These are phyloP conservation scores for Fomitopsis pulvina DNA, from an alignment of 768 basidiomycete genomes.

Conservation along the genomic window DNA sequence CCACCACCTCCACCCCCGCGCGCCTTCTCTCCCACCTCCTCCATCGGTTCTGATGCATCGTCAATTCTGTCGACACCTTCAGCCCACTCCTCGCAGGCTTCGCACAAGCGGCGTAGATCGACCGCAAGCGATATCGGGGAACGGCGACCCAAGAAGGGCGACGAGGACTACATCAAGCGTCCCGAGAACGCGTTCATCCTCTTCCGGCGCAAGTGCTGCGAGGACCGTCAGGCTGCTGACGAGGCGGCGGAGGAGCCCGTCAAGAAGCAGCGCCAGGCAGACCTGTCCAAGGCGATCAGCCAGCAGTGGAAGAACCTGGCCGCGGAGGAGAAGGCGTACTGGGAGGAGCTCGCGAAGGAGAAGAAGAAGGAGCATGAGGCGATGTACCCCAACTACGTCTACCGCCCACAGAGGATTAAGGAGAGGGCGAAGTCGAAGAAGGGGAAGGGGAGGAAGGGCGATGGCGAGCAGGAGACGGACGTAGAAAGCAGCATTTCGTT, in stretches of 20 bases:
- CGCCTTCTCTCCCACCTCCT: conserved; percentile 32
- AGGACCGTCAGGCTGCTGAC: conserved; percentile 57
- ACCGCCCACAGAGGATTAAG: conserved; percentile 61
- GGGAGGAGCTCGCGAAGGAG: conserved; percentile 74
- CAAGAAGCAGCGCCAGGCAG: conserved; percentile 74
- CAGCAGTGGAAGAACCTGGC: conserved; percentile 72
- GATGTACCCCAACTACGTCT: conserved; percentile 73
- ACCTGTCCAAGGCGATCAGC: conserved; percentile 77
- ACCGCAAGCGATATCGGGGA: conserved; percentile 28
- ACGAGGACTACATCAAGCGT: conserved; percentile 79
- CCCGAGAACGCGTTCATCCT: conserved; percentile 84
- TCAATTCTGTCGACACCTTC: conserved; percentile 27
- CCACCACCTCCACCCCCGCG: conserved; percentile 41
- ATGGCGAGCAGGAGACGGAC: conserved; percentile 48
- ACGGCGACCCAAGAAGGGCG: conserved; percentile 51
- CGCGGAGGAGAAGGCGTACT: conserved; percentile 59
- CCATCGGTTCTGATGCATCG: conserved; percentile 34
- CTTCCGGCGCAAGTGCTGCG: conserved; percentile 74
- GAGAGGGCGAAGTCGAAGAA: conserved; percentile 46
- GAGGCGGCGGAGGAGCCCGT: conserved; percentile 35
- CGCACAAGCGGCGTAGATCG: conserved; percentile 29
- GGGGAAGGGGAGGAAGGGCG: conserved; percentile 29
- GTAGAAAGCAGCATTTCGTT: conserved; percentile 44
- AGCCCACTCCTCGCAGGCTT: conserved; percentile 23
- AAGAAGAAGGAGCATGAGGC: conserved; percentile 75